Percentiles rank a stretch among this genome's conserved stretches.
Evolutionary conservation across 768 basidiomycete species (phyloP).

Genomic region (Termitomyces sp.): DNA sequence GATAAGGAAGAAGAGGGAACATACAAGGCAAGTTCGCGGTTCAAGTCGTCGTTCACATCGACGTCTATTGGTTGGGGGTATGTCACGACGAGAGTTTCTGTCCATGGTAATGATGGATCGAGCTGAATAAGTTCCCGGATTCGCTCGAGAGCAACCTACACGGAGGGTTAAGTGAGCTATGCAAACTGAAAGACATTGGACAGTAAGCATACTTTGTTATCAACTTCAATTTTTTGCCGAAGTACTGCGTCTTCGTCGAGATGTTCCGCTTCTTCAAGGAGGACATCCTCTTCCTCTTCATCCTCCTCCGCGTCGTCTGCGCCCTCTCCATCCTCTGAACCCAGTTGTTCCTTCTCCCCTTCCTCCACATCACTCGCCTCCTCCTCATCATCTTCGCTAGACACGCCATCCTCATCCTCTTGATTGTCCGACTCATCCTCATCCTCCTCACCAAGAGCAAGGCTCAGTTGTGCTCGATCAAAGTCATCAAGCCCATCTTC

Average conservation of each 20-base stretch:
- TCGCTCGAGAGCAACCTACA: constrained; percentile 69
- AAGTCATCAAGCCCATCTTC: constrained; percentile 65
- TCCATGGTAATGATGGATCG: constrained; percentile 74
- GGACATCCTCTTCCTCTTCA: constrained; percentile 39
- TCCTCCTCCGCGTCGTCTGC: constrained; percentile 50
- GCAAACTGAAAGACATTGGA: neutral
- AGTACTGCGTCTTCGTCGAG: constrained; percentile 80
- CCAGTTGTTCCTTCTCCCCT: constrained; percentile 13
- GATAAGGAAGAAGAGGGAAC: constrained; percentile 22
- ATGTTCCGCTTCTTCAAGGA: constrained; percentile 65
- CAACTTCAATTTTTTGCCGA: constrained; percentile 75
- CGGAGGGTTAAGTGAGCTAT: neutral
- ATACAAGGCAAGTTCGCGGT: constrained; percentile 94
- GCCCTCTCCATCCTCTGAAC: constrained; percentile 21
- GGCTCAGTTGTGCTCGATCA: constrained; percentile 48
- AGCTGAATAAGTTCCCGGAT: constrained; percentile 76
- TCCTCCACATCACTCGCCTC: constrained; percentile 27
- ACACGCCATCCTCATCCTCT: constrained; percentile 17
- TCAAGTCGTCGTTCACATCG: constrained; percentile 83
- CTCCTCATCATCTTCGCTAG: constrained; percentile 32
- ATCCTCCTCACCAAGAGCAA: constrained; percentile 27
- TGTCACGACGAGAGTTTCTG: constrained; percentile 69
- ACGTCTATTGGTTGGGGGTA: constrained; percentile 72
- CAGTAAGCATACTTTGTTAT: constrained; percentile 60
- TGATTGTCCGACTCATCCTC: constrained; percentile 9